Evolutionary conservation across 495 filamentous ascomycete species (phyloP), one percentile per base, ranked within the genome.

Genomic region (Chaetomidium leptoderma): DNA sequence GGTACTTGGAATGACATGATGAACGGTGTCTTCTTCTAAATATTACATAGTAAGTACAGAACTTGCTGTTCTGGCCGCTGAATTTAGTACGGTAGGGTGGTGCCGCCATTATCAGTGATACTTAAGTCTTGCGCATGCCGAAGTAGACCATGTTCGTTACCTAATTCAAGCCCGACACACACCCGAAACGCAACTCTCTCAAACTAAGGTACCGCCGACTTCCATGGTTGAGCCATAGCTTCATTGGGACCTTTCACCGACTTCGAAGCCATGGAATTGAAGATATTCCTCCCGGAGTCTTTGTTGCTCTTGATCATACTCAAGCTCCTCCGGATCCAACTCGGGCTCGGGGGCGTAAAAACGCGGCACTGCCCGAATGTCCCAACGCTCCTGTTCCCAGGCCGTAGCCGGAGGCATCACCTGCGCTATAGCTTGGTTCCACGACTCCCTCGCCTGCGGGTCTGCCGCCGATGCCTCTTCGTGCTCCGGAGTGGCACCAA

Each of bases 361-460:
- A 1, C 27, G 27, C 44, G 27, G 44, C 24, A 47, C 27, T 32
- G n/a, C 14, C 24, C 44, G 44, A 17, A 47, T 47, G 26, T 32
- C 27, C 44, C 44, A 32, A 10, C 44, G 44, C 44, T 47, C 44
- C 44, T 47, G 44, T 10, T 3, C 13, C 44, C 24, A 47, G 44
- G 44, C 44, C 26, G 44, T 47, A 2, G 44, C 44, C 44, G 44
- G 44, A 32, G 44, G 44, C 44, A 47, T 47, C 27, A 47, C 44
- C 27, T 17, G 2, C n/a, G 27, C 44, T 6, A 47, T 32, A 6
- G 24, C 24, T 10, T 32, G 24, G n/a, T 47, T 19, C 24, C 44
- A 47, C 44, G 44, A 47, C 44, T 47, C 44, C 44, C 44, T 47
- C 44, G 44, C 27, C 27, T 30, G 24, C 26, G 44, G 44, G 26